Base-by-base conservation (phyloP, 306 rosid species). In the Castanopsis chinensis region DNA sequence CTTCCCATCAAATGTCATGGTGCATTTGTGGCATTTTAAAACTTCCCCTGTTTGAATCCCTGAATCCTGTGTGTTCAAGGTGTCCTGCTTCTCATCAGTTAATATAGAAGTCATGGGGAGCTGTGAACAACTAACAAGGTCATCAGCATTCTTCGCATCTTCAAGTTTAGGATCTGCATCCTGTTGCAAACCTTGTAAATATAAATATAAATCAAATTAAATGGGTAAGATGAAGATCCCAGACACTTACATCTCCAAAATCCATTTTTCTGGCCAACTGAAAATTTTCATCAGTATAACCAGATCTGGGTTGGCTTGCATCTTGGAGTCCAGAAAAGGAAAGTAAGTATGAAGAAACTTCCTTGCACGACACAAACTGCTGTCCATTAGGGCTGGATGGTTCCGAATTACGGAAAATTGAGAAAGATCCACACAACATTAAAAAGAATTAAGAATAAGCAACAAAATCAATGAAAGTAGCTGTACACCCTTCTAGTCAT, bases 361-460 rank as follows among this genome's bases (percentile, higher is more conserved):
- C 93, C 88, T 90, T 88, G 91, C 78, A 90, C 0, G 96, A 87
- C 79, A 80, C 87, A 86, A 92, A 92, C 84, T 90, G 88, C 77
- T 28, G 84, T 85, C 97, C 97, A 82, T 84, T 79, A 87, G 97
- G 96, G 85, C 97, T 92, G 92, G 75, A 89, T 71, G 84, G 75
- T 81, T 85, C 77, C 84, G 78, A 75, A 85, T 83, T 74, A 83
- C 80, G 76, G 37, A 82, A 71, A 75, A 69, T 80, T 65, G 82
- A 72, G 78, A 80, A 76, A 85, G 89, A 84, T 81, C 65, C 78
- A 77, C 30, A 64, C 71, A 49, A 13, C 69, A 65, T 77, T 71
- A 55, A 69, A 27, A 41, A 71, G 80, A 81, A 67, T 68, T 68
- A 83, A 78, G 23, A 54, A 37, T 45, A 60, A 77, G 55, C 52